phyloP scores from a whole-genome alignment of 495 filamentous ascomycete genomes.

The Penicillium desertorum region DNA sequence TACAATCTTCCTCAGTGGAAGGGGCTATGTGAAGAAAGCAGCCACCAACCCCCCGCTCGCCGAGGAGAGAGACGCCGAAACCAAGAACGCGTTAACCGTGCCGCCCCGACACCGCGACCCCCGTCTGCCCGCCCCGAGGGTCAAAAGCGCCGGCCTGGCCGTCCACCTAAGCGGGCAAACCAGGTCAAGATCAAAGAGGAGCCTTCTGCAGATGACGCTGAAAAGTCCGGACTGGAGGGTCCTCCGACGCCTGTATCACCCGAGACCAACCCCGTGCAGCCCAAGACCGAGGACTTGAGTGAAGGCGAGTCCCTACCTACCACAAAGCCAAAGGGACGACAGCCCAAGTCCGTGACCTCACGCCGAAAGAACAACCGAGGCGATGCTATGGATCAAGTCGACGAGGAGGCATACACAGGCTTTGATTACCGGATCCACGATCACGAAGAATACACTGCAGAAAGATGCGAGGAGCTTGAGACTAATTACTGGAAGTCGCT shows the following conservation, averaged over 20 bases:
- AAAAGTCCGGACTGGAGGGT: constrained; percentile 43
- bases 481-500: constrained; percentile 93
- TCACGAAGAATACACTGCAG: constrained; percentile 78
- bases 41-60: constrained; percentile 93
- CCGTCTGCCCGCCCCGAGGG: constrained; percentile 35
- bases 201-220: constrained; percentile 38
- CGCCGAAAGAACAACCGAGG: constrained; percentile 78
- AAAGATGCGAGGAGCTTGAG: constrained; percentile 92
- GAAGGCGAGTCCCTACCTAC: constrained; percentile 51
- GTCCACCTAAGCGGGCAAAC: constrained; percentile 45
- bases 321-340: constrained; percentile 50
- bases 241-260: constrained; percentile 57
- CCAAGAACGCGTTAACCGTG: constrained; percentile 59
- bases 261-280: constrained; percentile 46
- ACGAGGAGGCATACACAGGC: constrained; percentile 80
- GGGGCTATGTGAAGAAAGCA: constrained; percentile 82
- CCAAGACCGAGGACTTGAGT: constrained; percentile 50
- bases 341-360: constrained; percentile 61
- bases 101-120: constrained; percentile 36
- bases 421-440: constrained; percentile 87
- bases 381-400: constrained; percentile 66
- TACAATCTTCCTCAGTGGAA: constrained; percentile 98
- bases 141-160: constrained; percentile 49
- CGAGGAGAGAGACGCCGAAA: constrained; percentile 83
- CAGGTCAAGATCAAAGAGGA: constrained; percentile 51